Evolutionary conservation across 305 asterid species (phyloP), one percentile per base, ranked within the genome.

Genomic region (Fraxinus albicans): DNA sequence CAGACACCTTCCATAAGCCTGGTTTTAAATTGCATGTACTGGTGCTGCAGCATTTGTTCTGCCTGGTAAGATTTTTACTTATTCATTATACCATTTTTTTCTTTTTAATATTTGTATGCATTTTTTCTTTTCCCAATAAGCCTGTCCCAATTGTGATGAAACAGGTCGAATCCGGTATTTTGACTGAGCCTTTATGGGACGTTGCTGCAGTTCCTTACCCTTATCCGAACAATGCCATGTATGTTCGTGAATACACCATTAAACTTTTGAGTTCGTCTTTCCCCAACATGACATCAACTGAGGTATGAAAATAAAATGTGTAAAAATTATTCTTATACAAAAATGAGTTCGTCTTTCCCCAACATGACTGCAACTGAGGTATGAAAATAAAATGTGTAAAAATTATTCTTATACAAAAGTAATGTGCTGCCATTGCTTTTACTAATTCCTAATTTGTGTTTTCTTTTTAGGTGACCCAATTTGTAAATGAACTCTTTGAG

Each of bases 151-250:
- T 19, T 58, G 29, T 73, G 55, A 15, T 84, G 34, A 42, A 31
- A 79, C 91, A 96, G 98, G 94, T 89, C 79, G 98, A 91, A 89
- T 89, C 92, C 63, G 92, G 91, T 83, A 75, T 72, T 38, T 86
- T 95, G 89, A 93, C 96, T 15, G 98, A 96, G 89, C 97, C 99
- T 38, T 81, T 96, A 83, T 96, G 98, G 99, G 99, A 96, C 50
- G 96, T 80, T n/a, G 90, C 96, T 21, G 85, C 96, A 33, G 96
- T 86, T 84, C 84, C 95, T 13, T 93, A 90, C 63, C 84, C 92
- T 25, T 95, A 96, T 89, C 92, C 96, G 53, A 96, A 89, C 74
- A 96, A 96, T 87, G 90, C 86, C 77, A 83, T 85, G 83, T 96
- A 90, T 53, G 88, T 91, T 79, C 96, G 97, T 19, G 98, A 96